phyloP scores from a whole-genome alignment of 345 rosid genomes.

The rapeseed (Brassica napus) region Da-Ae NC_063447.1:7259001-7259500 shows the following conservation, averaged over 20 bases:
- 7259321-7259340: slow-evolving; percentile 27
- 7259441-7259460: slow-evolving; percentile 33
- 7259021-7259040: slow-evolving; percentile 76
- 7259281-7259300: slow-evolving; percentile 32
- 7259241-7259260: slow-evolving; percentile 38
- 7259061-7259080: slow-evolving; percentile 99
- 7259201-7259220: slow-evolving; percentile 30
- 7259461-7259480: slow-evolving; percentile 16
- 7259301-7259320: slow-evolving; percentile 22
- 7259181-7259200: slow-evolving; percentile 37
- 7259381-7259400: slow-evolving; percentile 16
- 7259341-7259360: slow-evolving; percentile 38
- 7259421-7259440: not conserved
- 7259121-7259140: slow-evolving; percentile 14
- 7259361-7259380: not conserved
- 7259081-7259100: slow-evolving; percentile 43
- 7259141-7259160: not conserved
- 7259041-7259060: slow-evolving; percentile 81
- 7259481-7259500: not conserved
- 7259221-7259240: slow-evolving; percentile 35
- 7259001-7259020: slow-evolving; percentile 82
- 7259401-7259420: not conserved
- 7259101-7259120: not conserved
- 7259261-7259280: slow-evolving; percentile 40
- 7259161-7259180: slow-evolving; percentile 30